Percentiles rank a stretch among this genome's conserved stretches.
These are phyloP conservation scores for Aspergillus sclerotiicarbonarius DNA, from an alignment of 495 filamentous ascomycete genomes.

Conservation along the genomic window DNA sequence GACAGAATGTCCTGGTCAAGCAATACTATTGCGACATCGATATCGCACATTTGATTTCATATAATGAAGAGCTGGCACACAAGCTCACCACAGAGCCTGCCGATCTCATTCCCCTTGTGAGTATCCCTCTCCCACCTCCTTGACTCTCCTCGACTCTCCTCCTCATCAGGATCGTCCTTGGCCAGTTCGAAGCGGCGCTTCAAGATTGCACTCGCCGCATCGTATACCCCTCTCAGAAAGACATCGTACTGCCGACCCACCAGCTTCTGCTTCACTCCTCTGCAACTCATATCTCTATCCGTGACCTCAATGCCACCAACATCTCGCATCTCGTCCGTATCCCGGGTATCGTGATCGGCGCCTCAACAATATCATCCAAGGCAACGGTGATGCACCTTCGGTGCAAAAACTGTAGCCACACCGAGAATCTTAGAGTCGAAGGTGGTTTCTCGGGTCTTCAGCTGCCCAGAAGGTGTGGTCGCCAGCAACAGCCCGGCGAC, in stretches of 20 bases:
- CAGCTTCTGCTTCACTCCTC: constrained; percentile 94
- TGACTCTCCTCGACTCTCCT: no score
- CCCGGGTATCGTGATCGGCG: constrained; percentile 96
- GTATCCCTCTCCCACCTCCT: constrained; percentile 11
- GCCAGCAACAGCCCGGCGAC: constrained; percentile 56
- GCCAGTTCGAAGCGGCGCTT: constrained; percentile 85
- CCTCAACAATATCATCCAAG: constrained; percentile 94
- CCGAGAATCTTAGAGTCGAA: constrained; percentile 66
- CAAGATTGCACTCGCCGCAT: constrained; percentile 90
- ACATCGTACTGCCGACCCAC: constrained; percentile 73
- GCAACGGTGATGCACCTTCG: constrained; percentile 82
- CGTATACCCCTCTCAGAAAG: constrained; percentile 72
- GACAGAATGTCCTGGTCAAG: constrained; percentile 92
- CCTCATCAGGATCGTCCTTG: not conserved
- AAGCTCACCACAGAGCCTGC: constrained; percentile 85
- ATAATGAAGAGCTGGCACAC: constrained; percentile 94
- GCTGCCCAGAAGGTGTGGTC: constrained; percentile 74
- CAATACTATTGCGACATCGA: constrained; percentile 97
- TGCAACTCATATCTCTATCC: constrained; percentile 87
- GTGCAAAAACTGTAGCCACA: constrained; percentile 82
- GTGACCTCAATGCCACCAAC: constrained; percentile 86
- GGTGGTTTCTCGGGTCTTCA: constrained; percentile 85
- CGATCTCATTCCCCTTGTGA: constrained; percentile 88
- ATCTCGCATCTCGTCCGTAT: constrained; percentile 95
- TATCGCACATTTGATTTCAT: constrained; percentile 92